Base-by-base conservation (phyloP, 2,329 filamentous ascomycete genomes). In the Apiospora saccharicola region DNA sequence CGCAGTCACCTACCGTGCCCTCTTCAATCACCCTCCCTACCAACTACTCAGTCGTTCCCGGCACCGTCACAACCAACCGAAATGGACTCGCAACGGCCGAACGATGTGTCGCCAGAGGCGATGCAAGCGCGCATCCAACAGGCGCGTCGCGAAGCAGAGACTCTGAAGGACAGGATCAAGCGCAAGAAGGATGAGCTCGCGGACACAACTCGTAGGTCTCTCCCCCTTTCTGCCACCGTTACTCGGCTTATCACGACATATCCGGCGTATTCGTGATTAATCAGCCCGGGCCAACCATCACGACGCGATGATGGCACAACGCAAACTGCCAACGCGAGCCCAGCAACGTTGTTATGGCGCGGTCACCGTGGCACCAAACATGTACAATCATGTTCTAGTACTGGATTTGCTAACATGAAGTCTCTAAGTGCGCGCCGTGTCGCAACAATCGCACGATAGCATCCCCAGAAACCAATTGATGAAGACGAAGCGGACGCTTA, bases 181-280 rank as follows among this genome's bases (percentile, higher is more conserved):
- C 92, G 95, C 86, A 98, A 97, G 91, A 98, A 98, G 93, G 96
- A 99, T 90, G 96, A 98, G 86, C 90, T 99, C 79, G 96, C 96
- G 82, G 96, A 99, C 85, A 97, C 95, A 76, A 97, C 95, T 82
- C 92, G 96, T 99, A 91, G 90, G 96, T 89, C 47, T 41, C 19
- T 26, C 47, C 34, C 47, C 71, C 30, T 30, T 51, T 64, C 57
- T 34, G 34, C 57, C 34, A 41, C 34, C 30, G 37, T 34, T 37
- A 26, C 53, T 49, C 53, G 57, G 30, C 57, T 41, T 4, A 41
- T 64, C 57, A 41, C 57, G 34, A 41, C 34, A 64, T n/a, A 6
- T 4, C 34, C 57, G 30, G 19, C 8, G 41, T 61, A n/a, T 67
- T 61, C 16, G 19, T 24, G 37, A 13, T 37, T 41, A 46, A 67